Evolutionary conservation across 306 rosid species (phyloP).

Genomic region (Vigna mungo): DNA sequence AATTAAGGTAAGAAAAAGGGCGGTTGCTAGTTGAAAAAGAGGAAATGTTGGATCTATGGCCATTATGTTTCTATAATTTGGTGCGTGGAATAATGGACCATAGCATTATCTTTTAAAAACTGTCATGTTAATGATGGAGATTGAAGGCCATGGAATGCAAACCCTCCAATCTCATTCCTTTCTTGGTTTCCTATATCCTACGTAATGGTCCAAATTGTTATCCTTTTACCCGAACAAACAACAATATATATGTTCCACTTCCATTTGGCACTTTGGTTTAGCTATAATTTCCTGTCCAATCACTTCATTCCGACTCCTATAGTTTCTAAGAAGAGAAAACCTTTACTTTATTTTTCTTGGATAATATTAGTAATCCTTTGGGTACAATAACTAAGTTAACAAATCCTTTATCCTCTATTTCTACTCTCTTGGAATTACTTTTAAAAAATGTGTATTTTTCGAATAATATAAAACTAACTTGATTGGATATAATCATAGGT

Average conservation of each 20-base stretch:
- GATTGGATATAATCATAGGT: too few relatives aligned
- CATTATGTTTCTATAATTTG: conserved; percentile 43
- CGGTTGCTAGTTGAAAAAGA: conserved; percentile 29
- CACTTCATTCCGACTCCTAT: background rate
- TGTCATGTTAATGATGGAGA: conserved; percentile 39
- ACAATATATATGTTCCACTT: conserved; percentile 14
- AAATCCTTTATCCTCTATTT: too few relatives aligned
- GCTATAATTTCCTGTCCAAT: background rate
- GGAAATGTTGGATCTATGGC: conserved; percentile 42
- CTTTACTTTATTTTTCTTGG: too few relatives aligned
- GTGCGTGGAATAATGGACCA: conserved; percentile 54
- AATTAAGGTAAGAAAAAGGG: background rate
- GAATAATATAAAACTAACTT: too few relatives aligned
- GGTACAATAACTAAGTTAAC: too few relatives aligned
- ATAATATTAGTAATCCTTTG: too few relatives aligned
- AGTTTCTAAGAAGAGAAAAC: too few relatives aligned
- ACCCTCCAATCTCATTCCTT: conserved; percentile 33
- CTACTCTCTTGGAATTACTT: too few relatives aligned
- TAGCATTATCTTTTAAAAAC: conserved; percentile 39
- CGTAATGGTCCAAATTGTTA: conserved; percentile 31
- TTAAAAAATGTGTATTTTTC: too few relatives aligned
- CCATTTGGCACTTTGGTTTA: conserved; percentile 19
- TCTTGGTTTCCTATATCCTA: conserved; percentile 39
- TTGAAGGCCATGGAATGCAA: conserved; percentile 31
- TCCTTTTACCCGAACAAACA: conserved; percentile 16